Evolutionary conservation across 306 rosid genomes (phyloP), one percentile per base, ranked within the genome.

Genomic region (Lotus japonicus): DNA sequence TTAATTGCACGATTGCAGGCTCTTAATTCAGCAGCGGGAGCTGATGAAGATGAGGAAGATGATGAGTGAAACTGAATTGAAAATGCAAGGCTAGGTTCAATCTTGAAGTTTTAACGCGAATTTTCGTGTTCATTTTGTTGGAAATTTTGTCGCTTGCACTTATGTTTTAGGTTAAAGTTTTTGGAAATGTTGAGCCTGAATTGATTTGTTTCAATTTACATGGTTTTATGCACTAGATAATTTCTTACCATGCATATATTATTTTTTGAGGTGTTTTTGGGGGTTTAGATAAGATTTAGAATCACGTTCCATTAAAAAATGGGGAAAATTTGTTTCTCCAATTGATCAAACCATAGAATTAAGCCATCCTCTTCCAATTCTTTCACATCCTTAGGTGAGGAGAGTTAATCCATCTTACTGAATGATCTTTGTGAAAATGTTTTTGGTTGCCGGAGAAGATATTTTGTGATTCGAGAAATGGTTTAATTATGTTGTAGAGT

Each of bases 1-100:
- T 71, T 88, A 73, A 61, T 88, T 1, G 74, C 77, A 8, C 82
- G 95, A 4, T 43, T 88, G 64, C 84, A 85, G 65, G 85, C 91
- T 4, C 81, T 88, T 5, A 88, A 88, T 64, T 77, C 90, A 0
- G 89, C 87, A 1, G 91, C 79, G 1, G 77, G 36, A 0, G 91
- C n/a, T 21, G 59, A 21, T 17, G 78, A 38, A 0, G 85, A 79
- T 0, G 87, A 82, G 0, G 88, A 81, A 0, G 89, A 84, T 0
- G 86, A 82, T 0, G 84, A 87, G 70, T 80, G 76, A 80, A 61
- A 6, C 6, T 41, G 46, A 23, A 9, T 53, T 12, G 31, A 28
- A 11, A 52, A 73, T 33, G 49, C 52, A 3, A 3, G 4, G 10
- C 4, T 4, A 31, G 18, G 21, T 11, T 13, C 59, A 31, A 46